These are phyloP conservation scores for Tetracladium maxilliforme DNA, from an alignment of 2,329 filamentous ascomycete genomes.

Conservation along the genomic window DNA sequence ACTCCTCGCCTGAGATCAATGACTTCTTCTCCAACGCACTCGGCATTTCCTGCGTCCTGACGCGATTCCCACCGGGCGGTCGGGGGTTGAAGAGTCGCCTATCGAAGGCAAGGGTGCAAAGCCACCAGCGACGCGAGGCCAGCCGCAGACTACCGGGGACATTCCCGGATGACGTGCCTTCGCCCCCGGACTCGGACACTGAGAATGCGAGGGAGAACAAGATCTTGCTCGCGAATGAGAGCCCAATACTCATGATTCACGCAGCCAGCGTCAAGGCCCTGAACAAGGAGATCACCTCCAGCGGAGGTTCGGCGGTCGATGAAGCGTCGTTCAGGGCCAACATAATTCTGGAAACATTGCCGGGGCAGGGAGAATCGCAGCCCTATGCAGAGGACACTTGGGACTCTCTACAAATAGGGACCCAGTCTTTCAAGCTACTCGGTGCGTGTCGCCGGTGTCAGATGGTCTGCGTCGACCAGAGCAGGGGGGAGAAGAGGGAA, in stretches of 20 bases:
- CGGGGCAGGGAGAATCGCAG: background rate
- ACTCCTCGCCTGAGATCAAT: conserved; percentile 50
- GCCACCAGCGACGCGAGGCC: conserved; percentile 26
- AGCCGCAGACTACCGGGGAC: conserved; percentile 6
- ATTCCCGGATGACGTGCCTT: too few species aligned
- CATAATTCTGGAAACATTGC: conserved; percentile 44
- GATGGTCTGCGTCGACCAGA: conserved; percentile 91
- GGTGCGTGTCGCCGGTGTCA: conserved; percentile 82
- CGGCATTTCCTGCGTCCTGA: conserved; percentile 67
- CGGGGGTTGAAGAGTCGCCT: conserved; percentile 45
- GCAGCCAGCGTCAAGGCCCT: conserved; percentile 64
- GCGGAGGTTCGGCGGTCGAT: conserved; percentile 48
- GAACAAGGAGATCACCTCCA: conserved; percentile 54
- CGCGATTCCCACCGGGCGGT: conserved; percentile 63
- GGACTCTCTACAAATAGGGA: conserved; percentile 51
- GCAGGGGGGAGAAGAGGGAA: conserved; percentile 59
- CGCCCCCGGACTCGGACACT: conserved; percentile 41
- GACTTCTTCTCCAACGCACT: conserved; percentile 65
- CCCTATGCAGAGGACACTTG: conserved; percentile 75
- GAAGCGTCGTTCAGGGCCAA: conserved; percentile 80
- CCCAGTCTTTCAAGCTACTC: conserved; percentile 52
- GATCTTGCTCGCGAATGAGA: conserved; percentile 83
- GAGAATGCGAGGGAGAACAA: conserved; percentile 26
- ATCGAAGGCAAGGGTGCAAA: conserved; percentile 55
- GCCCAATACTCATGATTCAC: conserved; percentile 77